Base-by-base conservation (phyloP, 2,329 filamentous ascomycete species). In the Botryotinia globosa region DNA sequence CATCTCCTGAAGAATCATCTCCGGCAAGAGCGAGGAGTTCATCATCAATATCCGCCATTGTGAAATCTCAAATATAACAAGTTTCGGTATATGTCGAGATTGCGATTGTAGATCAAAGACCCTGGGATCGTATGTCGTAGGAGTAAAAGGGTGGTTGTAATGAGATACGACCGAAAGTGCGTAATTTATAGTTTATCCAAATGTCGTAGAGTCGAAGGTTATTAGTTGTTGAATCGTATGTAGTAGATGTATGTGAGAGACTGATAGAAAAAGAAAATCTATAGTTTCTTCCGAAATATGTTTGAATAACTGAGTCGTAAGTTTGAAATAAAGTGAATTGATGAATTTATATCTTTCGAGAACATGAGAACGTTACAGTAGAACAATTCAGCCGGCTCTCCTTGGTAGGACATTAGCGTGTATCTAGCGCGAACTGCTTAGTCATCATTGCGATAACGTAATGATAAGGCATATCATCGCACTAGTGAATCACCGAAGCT, bases 11-110 rank as follows among this genome's bases (percentile, higher is more conserved):
- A 74, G 86, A 85, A 74, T 89, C 91, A 77, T 93, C 94, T 79
- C 94, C 96, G 71, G 94, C 96, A 76, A 98, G 90, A 80, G 93
- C 94, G 76, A 98, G 91, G 77, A 98, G 90, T 85, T 98, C 95
- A 79, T 95, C 94, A 81, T 98, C 95, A 77, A 98, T 88, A 80
- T 95, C 93, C 72, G 93, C 92, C 94, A 97, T 97, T 65, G 45
- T 87, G 29, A 29, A 25, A 22, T 37, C 76, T 44, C 74, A 51
- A 58, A 25, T 12, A 69, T 14, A 69, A 34, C 44, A 59, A 63
- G n/a, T 73, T 32, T 14, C 12, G 5, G 8, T 56, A 5, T 51
- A 42, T 69, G 25, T 22, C 3, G 18, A 29, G 9, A 20, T 45
- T 37, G n/a, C 58, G 62, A 59, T 37, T 25, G 37, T 34, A 32